phyloP scores from a whole-genome alignment of 2,329 filamentous ascomycete species.

The Pseudogymnoascus sp. region DNA sequence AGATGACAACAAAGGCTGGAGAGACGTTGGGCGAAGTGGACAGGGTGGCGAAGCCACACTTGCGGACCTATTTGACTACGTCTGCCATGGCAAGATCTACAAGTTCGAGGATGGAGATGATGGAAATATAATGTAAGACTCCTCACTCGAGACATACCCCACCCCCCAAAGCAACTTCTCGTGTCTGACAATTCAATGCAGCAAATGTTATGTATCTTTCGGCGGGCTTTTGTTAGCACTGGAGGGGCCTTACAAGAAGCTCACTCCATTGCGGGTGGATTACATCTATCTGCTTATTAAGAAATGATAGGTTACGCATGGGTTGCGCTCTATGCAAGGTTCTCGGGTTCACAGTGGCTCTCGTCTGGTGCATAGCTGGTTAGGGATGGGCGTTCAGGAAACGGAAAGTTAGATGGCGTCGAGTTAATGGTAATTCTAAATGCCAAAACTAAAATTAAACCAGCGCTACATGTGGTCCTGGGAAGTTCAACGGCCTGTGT shows the following conservation, averaged over 20 bases:
- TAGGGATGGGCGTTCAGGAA: constrained; percentile 10
- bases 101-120: constrained; percentile 75
- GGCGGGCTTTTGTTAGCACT: constrained; percentile 86
- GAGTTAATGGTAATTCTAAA: constrained; percentile 8
- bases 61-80: constrained; percentile 80
- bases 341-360: constrained; percentile 6
- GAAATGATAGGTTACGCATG: constrained; percentile 51
- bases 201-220: constrained; percentile 91
- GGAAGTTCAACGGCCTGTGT: constrained; percentile 77
- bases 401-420: constrained; percentile 13
- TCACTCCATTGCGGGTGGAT: constrained; percentile 85
- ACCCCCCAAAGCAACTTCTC: not conserved
- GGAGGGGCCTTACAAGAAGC: constrained; percentile 91
- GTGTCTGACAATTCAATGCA: constrained; percentile 33
- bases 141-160: constrained; percentile 10
- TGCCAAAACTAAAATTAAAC: not conserved
- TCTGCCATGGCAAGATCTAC: constrained; percentile 84
- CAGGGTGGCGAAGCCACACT: constrained; percentile 51
- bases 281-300: constrained; percentile 90
- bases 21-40: constrained; percentile 57
- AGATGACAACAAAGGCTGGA: constrained; percentile 73
- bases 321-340: constrained; percentile 16
- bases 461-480: constrained; percentile 50
- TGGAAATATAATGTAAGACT: constrained; percentile 75
- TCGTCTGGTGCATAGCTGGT: constrained; percentile 3